Percentiles rank a stretch among this genome's conserved stretches.
Conservation (phyloP, 192 early-diverging fungal genomes). For the Coemansia sp. region DNA sequence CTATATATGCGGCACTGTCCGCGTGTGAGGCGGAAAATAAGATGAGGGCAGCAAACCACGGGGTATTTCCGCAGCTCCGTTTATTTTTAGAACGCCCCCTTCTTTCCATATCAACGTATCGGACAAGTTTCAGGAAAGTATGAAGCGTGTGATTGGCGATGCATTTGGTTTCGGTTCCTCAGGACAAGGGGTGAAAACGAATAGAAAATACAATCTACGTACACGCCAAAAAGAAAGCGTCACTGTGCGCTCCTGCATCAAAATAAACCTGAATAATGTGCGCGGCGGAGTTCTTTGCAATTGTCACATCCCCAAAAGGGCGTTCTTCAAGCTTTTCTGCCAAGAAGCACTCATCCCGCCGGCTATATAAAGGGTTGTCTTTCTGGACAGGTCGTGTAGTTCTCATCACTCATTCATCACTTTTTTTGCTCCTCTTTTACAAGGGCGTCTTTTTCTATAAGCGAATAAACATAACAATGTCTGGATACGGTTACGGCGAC, state of each 20-base stretch:
- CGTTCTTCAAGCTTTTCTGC: neutral
- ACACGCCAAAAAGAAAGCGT: too few relatives aligned
- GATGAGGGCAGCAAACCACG: constrained; percentile 10
- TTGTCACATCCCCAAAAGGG: too few relatives aligned
- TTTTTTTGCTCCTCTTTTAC: neutral
- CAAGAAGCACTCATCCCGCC: neutral
- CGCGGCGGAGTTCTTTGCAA: too few relatives aligned
- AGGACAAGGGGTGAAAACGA: too few relatives aligned
- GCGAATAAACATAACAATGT: constrained; percentile 1
- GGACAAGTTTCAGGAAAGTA: too few relatives aligned
- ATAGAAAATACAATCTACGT: too few relatives aligned
- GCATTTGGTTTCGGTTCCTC: too few relatives aligned
- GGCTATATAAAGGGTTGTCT: neutral
- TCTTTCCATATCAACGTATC: neutral
- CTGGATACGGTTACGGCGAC: constrained; percentile 13
- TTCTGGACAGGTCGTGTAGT: neutral
- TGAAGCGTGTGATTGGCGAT: too few relatives aligned
- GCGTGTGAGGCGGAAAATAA: neutral
- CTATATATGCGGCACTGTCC: neutral
- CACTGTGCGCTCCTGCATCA: too few relatives aligned
- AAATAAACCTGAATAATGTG: too few relatives aligned
- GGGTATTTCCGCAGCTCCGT: constrained; percentile 3
- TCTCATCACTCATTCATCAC: neutral
- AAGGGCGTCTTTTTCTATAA: neutral
- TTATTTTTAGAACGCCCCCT: constrained; percentile 14